Evolutionary conservation across 2,329 filamentous ascomycete genomes (phyloP), one percentile per base, ranked within the genome.

Genomic region (Rhynchosporium agropyri): DNA sequence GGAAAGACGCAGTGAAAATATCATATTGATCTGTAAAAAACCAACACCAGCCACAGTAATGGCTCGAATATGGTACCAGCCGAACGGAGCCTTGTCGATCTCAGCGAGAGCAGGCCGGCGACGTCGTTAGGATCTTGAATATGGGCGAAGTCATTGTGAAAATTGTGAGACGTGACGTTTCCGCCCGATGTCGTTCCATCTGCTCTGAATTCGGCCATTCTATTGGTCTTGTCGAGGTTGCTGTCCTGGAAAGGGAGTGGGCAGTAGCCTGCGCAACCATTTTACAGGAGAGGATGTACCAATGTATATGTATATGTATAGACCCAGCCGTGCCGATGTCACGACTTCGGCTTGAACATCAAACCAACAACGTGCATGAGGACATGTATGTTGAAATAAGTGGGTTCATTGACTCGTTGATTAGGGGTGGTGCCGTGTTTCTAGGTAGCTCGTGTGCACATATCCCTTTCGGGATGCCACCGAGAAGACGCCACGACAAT

Each of bases 11-110:
- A 36, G 72, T 70, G 45, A 74, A 74, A 63, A 72, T 69, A 73
- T 90, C 88, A 77, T 93, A 93, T 45, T 89, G 89, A 74, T 94
- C 91, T 13, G 91, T 94, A 77, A 95, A 95, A 96, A 95, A 70
- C 91, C 91, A 65, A 94, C 88, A 71, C 91, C 91, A 38, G 90
- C 90, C 29, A 94, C 90, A 7, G 90, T 78, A 60, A 90, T 84
- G 63, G 90, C 89, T 46, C 90, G 84, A 63, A 93, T 84, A 73
- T 95, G 91, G 74, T 92, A 91, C 90, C 90, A 94, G 72, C 90
- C 89, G 65, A 94, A 93, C 2, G 87, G 87, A 9, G 89, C 90
- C 78, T 89, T 89, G 79, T 94, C 90, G 69, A 94, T 89, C 77
- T 93, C 89, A 43, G 89, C 89, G 58, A 95, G 87, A 48, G 91